Evolutionary conservation across 192 early-diverging fungal genomes (phyloP), one percentile per base, ranked within the genome.

Genomic region (Phlyctochytrium arcticum): DNA sequence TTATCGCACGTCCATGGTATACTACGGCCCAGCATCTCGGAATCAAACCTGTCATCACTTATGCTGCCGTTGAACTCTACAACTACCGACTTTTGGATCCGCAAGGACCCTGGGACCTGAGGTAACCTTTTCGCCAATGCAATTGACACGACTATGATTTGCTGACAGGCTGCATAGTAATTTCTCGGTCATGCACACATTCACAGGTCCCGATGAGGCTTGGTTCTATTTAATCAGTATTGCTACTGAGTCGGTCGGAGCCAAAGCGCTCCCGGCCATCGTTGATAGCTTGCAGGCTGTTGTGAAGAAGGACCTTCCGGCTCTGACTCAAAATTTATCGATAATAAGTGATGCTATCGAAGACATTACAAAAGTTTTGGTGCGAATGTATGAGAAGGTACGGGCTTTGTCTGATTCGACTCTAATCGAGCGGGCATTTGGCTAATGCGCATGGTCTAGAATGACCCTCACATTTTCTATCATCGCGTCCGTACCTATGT

Each of bases 201-300:
- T 93, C 59, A 87, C 90, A 4, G 92, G 94, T 12, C 84, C 85
- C 30, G 96, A 98, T 72, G 94, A 98, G 82, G 86, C 71, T 1
- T 98, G 96, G 96, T 98, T 98, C 69, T 96, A 94, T 77, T 81
- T 98, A 29, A 86, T 96, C 49, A 90, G 92, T 8, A 86, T 89
- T 2, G 90, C 88, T 1, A 94, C 94, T 51, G 96, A 98, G 60
- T 83, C 88, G 12, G 81, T 80, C 15, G 92, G 89, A 6, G 92
- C 86, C 30, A 86, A 74, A 34, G 85, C 78, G 48, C 71, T 85
- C 6, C 76, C 82, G 34, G 84, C 87, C 5, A 92, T 95, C 32
- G 57, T 92, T 1, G 67, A 70, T 5, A 88, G 88, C 0, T 81
- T 92, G 26, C 75, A 81, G 9, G 80, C 85, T 3, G 73, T 85